Evolutionary conservation across 345 rosid species (phyloP).

Genomic region (Gossypium thurberi): DNA sequence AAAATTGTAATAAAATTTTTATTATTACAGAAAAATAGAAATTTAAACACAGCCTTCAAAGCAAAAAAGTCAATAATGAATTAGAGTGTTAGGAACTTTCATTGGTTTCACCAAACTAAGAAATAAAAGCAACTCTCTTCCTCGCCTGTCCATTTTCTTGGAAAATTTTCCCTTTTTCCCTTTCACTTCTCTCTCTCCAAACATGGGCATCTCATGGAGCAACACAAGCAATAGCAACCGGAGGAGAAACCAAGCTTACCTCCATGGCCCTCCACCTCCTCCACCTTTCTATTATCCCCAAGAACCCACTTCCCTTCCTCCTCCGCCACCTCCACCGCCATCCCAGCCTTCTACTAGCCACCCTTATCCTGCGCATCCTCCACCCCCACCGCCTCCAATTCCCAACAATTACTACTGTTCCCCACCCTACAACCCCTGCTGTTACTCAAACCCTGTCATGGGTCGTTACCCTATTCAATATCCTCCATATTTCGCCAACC

Average conservation of each 20-base stretch:
- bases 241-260: constrained; percentile 44
- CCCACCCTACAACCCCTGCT: constrained; percentile 24
- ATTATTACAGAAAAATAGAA: no score
- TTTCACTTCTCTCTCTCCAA: background rate
- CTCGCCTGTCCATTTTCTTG: background rate
- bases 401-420: constrained; percentile 30
- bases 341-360: constrained; percentile 7
- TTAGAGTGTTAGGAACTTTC: background rate
- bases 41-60: background rate
- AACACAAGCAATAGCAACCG: constrained; percentile 52
- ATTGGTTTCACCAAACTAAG: background rate
- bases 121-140: background rate
- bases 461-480: constrained; percentile 42
- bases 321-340: constrained; percentile 30
- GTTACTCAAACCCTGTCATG: constrained; percentile 32
- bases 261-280: constrained; percentile 35
- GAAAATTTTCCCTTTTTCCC: background rate
- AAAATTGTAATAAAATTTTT: no score
- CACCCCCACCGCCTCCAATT: constrained; percentile 30
- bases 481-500: constrained; percentile 45
- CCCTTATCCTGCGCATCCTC: constrained; percentile 21
- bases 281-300: constrained; percentile 27
- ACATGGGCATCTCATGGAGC: constrained; percentile 68
- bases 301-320: constrained; percentile 23
- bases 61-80: background rate